Conservation (phyloP, 2,329 filamentous ascomycete species). For the Calonectria fujianensis region DNA sequence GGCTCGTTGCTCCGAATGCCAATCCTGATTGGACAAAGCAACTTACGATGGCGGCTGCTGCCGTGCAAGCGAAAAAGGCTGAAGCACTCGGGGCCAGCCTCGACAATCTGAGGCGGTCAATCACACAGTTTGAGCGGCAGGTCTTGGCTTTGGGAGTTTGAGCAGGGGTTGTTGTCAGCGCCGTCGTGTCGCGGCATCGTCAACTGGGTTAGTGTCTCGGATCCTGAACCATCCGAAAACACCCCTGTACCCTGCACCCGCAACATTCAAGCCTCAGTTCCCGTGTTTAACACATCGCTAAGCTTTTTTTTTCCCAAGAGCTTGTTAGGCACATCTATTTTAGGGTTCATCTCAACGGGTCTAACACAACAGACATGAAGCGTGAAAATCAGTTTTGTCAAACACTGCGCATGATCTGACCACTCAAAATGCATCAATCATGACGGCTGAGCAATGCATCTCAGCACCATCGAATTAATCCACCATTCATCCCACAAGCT, state of each 20-base stretch:
- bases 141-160: constrained; percentile 35
- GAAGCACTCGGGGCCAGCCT: constrained; percentile 19
- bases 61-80: constrained; percentile 23
- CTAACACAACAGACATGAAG: neutral
- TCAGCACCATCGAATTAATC: too few species aligned
- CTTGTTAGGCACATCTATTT: neutral
- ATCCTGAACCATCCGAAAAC: constrained; percentile 21
- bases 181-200: constrained; percentile 30
- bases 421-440: neutral
- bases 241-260: constrained; percentile 1
- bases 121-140: constrained; percentile 42
- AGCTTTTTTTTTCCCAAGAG: neutral
- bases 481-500: neutral
- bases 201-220: constrained; percentile 31
- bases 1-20: neutral
- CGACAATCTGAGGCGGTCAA: constrained; percentile 35
- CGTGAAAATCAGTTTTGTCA: neutral
- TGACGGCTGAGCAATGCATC: neutral
- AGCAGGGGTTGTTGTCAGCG: constrained; percentile 17
- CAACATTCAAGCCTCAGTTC: neutral
- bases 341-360: neutral
- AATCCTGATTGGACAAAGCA: constrained; percentile 16
- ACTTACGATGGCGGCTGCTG: neutral
- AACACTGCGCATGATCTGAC: neutral
- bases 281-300: too few species aligned